A percentile compares a stretch with the other conserved stretches of the same genome.
Conservation (phyloP, 768 basidiomycete species). For the Melanogaster broomeanus region DNA sequence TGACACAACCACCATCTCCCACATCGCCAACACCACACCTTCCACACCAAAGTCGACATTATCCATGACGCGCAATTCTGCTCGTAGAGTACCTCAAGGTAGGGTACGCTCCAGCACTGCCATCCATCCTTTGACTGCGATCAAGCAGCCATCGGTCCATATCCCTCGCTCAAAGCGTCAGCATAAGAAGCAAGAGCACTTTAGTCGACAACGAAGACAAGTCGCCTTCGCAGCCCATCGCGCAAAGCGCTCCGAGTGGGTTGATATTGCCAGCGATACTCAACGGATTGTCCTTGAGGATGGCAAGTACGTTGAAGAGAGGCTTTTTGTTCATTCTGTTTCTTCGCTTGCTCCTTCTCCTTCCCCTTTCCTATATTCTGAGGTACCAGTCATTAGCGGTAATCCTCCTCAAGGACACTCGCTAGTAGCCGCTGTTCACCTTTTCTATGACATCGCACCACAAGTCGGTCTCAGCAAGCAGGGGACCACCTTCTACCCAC, state of each 20-base stretch:
- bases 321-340: constrained; percentile 6
- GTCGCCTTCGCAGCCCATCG: constrained; percentile 23
- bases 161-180: constrained; percentile 16
- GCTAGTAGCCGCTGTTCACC: not conserved
- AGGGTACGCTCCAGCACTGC: constrained; percentile 28
- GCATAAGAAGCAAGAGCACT: constrained; percentile 22
- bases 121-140: constrained; percentile 20
- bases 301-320: constrained; percentile 41
- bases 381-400: constrained; percentile 1
- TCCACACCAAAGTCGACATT: not conserved
- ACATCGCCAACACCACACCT: constrained; percentile 1
- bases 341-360: constrained; percentile 1
- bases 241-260: constrained; percentile 32
- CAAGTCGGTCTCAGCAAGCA: constrained; percentile 38
- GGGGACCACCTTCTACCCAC: constrained; percentile 42
- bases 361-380: constrained; percentile 20
- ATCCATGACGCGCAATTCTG: constrained; percentile 22
- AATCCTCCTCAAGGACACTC: constrained; percentile 4
- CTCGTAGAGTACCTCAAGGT: constrained; percentile 25
- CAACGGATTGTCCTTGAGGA: constrained; percentile 39
- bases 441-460: constrained; percentile 36
- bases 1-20: constrained; percentile 4
- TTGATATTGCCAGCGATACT: constrained; percentile 37
- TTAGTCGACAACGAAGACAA: constrained; percentile 17
- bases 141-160: constrained; percentile 23